Percentiles rank a stretch among this genome's conserved stretches.
These are phyloP conservation scores for Aphanomyces stellatus DNA, from an alignment of 352 stramenopile species.

Conservation along the genomic window DNA sequence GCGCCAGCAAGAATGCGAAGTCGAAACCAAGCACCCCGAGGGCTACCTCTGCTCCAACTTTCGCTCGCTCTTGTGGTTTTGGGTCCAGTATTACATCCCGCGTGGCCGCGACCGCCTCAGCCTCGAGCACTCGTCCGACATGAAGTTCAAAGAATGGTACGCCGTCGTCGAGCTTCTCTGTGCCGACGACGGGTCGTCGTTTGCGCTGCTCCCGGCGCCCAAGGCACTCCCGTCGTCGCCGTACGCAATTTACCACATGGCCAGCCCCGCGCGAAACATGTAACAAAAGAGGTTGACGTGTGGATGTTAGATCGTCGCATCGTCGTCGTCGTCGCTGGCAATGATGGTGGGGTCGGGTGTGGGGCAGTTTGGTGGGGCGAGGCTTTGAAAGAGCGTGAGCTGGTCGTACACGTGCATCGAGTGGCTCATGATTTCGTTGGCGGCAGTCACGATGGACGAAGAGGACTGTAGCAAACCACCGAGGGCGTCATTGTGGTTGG, in stretches of 20 bases:
- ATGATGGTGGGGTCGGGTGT: background rate
- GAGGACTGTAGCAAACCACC: background rate
- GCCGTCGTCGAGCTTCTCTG: slow-evolving; percentile 86
- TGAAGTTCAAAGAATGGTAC: slow-evolving; percentile 92
- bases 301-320: too few relatives aligned
- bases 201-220: slow-evolving; percentile 57
- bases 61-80: slow-evolving; percentile 91
- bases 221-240: slow-evolving; percentile 47
- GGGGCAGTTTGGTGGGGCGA: background rate
- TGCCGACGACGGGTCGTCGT: slow-evolving; percentile 86
- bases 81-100: slow-evolving; percentile 94
- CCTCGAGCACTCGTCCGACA: slow-evolving; percentile 92
- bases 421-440: background rate
- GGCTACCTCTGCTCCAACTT: slow-evolving; percentile 86
- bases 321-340: background rate
- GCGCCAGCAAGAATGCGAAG: slow-evolving; percentile 14
- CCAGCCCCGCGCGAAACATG: too few relatives aligned
- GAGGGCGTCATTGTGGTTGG: background rate
- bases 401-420: background rate
- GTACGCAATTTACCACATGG: slow-evolving; percentile 31
- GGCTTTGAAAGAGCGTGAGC: background rate
- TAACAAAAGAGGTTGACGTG: too few relatives aligned
- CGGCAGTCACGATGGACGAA: background rate
- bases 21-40: slow-evolving; percentile 21
- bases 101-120: slow-evolving; percentile 88